Conservation (phyloP, 2,329 filamentous ascomycete species). For the Tolypocladium sp. region DNA sequence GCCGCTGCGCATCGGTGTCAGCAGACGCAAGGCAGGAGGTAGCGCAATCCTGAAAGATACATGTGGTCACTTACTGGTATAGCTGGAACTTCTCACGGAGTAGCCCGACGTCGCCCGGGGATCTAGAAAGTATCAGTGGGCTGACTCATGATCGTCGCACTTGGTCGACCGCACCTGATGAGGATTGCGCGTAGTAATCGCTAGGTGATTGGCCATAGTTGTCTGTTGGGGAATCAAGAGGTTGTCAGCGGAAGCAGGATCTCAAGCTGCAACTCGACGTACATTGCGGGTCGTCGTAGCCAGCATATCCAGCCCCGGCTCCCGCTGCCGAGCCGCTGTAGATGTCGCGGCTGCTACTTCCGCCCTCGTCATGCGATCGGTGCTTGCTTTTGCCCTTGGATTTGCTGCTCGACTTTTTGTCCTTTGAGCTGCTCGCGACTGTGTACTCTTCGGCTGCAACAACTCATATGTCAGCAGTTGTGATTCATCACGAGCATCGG, state of each 20-base stretch:
- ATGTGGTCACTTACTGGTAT: neutral
- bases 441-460: constrained; percentile 3
- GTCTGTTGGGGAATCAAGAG: neutral
- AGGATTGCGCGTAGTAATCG: neutral
- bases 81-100: neutral
- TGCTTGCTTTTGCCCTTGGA: constrained; percentile 6
- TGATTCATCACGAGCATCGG: neutral
- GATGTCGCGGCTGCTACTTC: neutral
- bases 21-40: neutral
- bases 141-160: neutral
- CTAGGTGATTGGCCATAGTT: neutral
- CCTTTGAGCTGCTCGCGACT: constrained; percentile 1
- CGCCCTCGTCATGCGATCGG: constrained; percentile 2
- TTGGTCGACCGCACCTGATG: neutral
- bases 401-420: constrained; percentile 3
- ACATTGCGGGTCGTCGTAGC: constrained; percentile 1
- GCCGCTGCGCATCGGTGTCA: neutral
- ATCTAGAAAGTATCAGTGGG: neutral
- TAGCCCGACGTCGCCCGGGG: neutral
- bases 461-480: neutral
- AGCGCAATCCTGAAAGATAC: neutral
- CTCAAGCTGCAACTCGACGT: neutral
- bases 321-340: neutral
- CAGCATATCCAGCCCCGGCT: neutral
- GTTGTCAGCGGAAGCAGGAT: neutral